These are phyloP conservation scores for Dryadomyces quercus-mongolicae DNA, from an alignment of 2,329 filamentous ascomycete species.

Conservation along the genomic window DNA sequence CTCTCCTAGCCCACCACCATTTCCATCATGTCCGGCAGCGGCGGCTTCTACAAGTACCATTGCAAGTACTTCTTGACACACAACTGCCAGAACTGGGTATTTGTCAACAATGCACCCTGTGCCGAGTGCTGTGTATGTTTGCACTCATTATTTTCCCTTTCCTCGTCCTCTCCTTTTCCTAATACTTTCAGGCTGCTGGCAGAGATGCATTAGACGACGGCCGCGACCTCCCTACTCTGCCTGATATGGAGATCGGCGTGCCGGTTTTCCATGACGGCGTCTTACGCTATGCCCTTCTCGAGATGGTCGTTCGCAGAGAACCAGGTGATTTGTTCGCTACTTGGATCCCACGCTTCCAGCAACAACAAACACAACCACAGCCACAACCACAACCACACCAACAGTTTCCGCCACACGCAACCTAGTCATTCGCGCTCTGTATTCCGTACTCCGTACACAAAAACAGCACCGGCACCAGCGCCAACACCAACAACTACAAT, in stretches of 20 bases:
- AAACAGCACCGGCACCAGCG: too few species aligned
- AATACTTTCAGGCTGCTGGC: conserved; percentile 30
- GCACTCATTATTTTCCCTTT: not conserved
- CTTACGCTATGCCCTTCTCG: conserved; percentile 35
- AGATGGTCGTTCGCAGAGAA: conserved; percentile 26
- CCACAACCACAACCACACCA: not conserved
- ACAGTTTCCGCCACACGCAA: not conserved
- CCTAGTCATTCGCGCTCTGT: not conserved
- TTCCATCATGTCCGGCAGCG: conserved; percentile 26
- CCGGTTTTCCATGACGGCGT: conserved; percentile 25
- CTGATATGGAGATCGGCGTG: conserved; percentile 7
- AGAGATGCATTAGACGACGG: conserved; percentile 27
- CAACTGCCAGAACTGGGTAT: conserved; percentile 37
- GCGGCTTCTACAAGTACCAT: conserved; percentile 34
- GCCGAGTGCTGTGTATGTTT: conserved; percentile 30
- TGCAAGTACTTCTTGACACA: conserved; percentile 38
- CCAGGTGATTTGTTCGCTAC: conserved; percentile 19
- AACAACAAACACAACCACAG: not conserved
- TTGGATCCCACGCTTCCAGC: conserved; percentile 20
- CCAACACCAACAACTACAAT: not conserved
- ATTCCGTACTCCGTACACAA: too few species aligned
- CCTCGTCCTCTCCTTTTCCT: not conserved
- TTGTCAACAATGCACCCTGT: conserved; percentile 33
- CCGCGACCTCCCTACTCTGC: conserved; percentile 1
- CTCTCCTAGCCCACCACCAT: not conserved